Conservation (phyloP, 2,329 filamentous ascomycete genomes). For the Fonsecaea multimorphosa region DNA sequence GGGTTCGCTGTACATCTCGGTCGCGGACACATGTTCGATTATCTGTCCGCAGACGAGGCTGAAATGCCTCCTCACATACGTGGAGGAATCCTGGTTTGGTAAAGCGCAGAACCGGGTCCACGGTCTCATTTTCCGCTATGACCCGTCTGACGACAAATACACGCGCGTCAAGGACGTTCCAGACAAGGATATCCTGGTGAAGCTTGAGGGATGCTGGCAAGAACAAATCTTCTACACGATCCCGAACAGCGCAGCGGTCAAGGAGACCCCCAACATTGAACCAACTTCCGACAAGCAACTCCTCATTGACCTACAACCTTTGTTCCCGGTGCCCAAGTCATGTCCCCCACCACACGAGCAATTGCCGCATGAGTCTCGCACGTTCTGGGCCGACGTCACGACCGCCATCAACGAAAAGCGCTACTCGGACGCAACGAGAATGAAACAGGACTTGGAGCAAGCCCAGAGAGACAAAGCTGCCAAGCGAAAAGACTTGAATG, state of each 20-base stretch:
- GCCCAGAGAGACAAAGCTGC: slow-evolving; percentile 83
- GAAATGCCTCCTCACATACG: slow-evolving; percentile 90
- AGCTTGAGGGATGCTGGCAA: slow-evolving; percentile 86
- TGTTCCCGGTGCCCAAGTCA: slow-evolving; percentile 78
- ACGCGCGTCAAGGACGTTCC: slow-evolving; percentile 83
- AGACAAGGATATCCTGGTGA: slow-evolving; percentile 79
- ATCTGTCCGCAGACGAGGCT: slow-evolving; percentile 88
- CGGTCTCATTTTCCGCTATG: slow-evolving; percentile 88
- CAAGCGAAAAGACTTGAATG: slow-evolving; percentile 72
- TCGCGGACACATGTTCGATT: slow-evolving; percentile 86
- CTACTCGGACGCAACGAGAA: slow-evolving; percentile 78
- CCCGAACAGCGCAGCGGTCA: slow-evolving; percentile 28
- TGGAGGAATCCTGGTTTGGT: slow-evolving; percentile 93
- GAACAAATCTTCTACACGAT: slow-evolving; percentile 68
- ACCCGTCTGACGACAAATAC: slow-evolving; percentile 83
- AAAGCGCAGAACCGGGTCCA: slow-evolving; percentile 90
- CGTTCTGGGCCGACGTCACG: slow-evolving; percentile 87
- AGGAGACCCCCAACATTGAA: slow-evolving; percentile 51
- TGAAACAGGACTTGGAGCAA: slow-evolving; percentile 93
- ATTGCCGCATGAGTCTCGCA: slow-evolving; percentile 85
- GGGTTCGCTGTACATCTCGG: slow-evolving; percentile 85
- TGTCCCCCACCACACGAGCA: slow-evolving; percentile 79
- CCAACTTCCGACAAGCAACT: slow-evolving; percentile 67
- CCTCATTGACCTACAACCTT: slow-evolving; percentile 85
- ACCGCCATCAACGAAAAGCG: slow-evolving; percentile 83